Conservation (phyloP, 352 stramenopile genomes). For the Aphanomyces cochlioides region DNA sequence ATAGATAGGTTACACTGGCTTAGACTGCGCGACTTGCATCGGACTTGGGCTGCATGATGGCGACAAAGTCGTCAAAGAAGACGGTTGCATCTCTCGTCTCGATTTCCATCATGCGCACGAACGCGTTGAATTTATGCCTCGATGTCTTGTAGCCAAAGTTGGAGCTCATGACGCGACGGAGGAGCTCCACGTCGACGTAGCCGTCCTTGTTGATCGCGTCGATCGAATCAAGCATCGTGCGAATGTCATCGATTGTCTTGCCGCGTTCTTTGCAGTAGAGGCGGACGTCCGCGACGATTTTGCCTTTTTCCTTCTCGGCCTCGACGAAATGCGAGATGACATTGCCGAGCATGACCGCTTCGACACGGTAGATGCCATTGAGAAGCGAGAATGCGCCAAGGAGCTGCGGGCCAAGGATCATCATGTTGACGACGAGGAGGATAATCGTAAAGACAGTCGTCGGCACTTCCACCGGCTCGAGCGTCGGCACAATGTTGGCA, state of each 20-base stretch:
- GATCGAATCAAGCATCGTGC: neutral
- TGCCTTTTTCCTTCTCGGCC: constrained; percentile 27
- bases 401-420: constrained; percentile 54
- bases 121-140: constrained; percentile 23
- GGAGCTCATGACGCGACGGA: constrained; percentile 1
- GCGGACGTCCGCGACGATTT: constrained; percentile 7
- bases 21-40: no score
- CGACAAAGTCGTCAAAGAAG: constrained; percentile 12
- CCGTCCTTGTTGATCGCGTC: constrained; percentile 15
- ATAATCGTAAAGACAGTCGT: neutral
- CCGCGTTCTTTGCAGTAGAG: neutral
- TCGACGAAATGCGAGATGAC: constrained; percentile 62
- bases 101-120: constrained; percentile 18
- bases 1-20: no score
- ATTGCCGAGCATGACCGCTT: constrained; percentile 44
- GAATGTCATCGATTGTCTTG: neutral
- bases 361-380: constrained; percentile 50
- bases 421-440: constrained; percentile 47
- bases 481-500: neutral
- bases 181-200: constrained; percentile 17
- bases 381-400: constrained; percentile 58
- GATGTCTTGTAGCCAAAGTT: constrained; percentile 20
- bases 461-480: neutral
- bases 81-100: constrained; percentile 18
- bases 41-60: neutral